Conservation (phyloP, 495 filamentous ascomycete genomes). For the Bacidia gigantensis region DNA sequence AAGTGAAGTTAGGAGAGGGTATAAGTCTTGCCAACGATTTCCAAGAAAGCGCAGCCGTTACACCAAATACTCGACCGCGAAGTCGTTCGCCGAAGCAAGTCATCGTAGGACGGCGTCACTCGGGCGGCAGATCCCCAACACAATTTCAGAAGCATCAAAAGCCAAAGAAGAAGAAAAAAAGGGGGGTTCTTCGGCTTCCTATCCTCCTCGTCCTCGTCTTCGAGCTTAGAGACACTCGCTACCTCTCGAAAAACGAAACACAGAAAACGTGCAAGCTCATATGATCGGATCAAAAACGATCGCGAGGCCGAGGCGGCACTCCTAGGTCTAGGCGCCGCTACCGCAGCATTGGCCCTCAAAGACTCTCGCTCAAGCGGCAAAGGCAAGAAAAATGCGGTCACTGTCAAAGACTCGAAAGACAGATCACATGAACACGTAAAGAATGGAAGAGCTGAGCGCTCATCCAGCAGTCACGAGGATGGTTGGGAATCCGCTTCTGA, state of each 20-base stretch:
- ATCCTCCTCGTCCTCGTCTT: conserved; percentile 46
- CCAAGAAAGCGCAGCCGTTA: not conserved
- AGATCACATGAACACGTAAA: conserved; percentile 1
- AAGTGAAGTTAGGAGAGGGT: conserved; percentile 33
- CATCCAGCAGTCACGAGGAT: conserved; percentile 27
- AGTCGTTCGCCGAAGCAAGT: conserved; percentile 21
- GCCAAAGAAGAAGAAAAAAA: conserved; percentile 24
- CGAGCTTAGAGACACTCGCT: conserved; percentile 42
- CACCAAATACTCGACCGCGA: conserved; percentile 22
- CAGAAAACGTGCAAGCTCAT: conserved; percentile 23
- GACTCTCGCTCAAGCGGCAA: conserved; percentile 27
- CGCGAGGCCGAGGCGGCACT: conserved; percentile 42
- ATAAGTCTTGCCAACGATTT: conserved; percentile 6
- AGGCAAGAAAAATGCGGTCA: conserved; percentile 22
- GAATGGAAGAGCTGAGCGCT: conserved; percentile 11
- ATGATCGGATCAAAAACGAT: conserved; percentile 23
- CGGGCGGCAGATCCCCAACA: not conserved
- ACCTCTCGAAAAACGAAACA: conserved; percentile 26
- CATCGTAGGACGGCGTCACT: conserved; percentile 9
- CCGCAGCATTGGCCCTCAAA: conserved; percentile 38
- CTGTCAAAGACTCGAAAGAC: conserved; percentile 25
- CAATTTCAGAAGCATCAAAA: conserved; percentile 9
- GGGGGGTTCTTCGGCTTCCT: conserved; percentile 47
- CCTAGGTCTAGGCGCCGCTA: conserved; percentile 41
- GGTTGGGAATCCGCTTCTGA: conserved; percentile 50